Base-by-base conservation (phyloP, 345 rosid species). In the Durio zibethinus region DNA sequence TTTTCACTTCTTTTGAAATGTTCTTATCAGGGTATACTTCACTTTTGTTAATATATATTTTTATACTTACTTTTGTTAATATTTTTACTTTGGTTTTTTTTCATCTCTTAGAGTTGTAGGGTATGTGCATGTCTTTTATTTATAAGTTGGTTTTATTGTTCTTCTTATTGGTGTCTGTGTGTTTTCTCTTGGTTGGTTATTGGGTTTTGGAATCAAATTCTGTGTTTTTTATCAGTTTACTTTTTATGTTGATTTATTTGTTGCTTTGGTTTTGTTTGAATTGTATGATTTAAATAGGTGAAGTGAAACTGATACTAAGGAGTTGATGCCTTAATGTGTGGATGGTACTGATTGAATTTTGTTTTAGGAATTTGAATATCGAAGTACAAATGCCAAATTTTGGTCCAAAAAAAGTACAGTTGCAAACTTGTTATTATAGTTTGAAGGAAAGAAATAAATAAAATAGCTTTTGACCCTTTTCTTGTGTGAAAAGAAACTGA, bases 11-110 rank as follows among this genome's bases (percentile, higher is more conserved):
- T 96, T 62, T 72, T 89, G 73, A 85, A 90, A 80, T 96, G 99
- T 81, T 92, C 98, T 82, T 96, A 96, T 86, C 99, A 90, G 78
- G 99, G 99, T 93, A 87, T 76, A 38, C 54, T 40, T 38, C n/a
- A 21, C 56, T 59, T 23, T 35, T 69, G 3, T 78, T 72, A 36
- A 27, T 57, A 21, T 60, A n/a, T n/a, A n/a, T n/a, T n/a, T n/a
- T n/a, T 93, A 87, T 76, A 38, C 54, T 40, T 38, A 21, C 56
- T 59, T 23, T 35, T 69, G 3, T 78, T 72, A 36, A 27, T 57
- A 21, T 0, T 7, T 35, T 33, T 33, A 59, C 16, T 4, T 14
- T 57, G 16, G 8, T 47, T 3, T 0, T 50, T 16, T 23, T 4
- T 52, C 16, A 71, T 71, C 33, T 48, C 53, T 81, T 14, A 25